phyloP scores from a whole-genome alignment of 495 filamentous ascomycete species.

The Amniculicola lignicola region DNA sequence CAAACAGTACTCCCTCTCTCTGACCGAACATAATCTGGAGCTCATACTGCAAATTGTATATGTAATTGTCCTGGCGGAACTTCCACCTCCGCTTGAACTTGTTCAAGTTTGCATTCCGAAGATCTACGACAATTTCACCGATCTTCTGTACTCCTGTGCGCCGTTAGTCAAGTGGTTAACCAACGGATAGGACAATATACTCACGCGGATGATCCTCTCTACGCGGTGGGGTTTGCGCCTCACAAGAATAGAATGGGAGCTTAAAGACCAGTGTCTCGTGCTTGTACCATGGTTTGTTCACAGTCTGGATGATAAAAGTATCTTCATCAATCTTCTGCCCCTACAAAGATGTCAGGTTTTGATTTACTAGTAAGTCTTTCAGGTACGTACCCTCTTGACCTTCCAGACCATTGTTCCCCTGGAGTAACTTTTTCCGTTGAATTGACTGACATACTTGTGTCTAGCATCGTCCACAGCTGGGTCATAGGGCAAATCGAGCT shows the following conservation, averaged over 20 bases:
- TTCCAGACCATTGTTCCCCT: constrained; percentile 11
- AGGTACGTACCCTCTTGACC: constrained; percentile 2
- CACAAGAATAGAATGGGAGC: background rate
- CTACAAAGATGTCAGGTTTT: too few relatives aligned
- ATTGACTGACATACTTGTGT: constrained; percentile 1
- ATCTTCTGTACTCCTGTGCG: background rate
- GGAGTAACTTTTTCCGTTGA: background rate
- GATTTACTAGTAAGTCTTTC: background rate
- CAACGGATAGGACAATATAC: background rate
- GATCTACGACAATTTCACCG: background rate
- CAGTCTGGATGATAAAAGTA: constrained; percentile 5
- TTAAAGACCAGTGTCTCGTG: constrained; percentile 3
- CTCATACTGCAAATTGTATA: constrained; percentile 1
- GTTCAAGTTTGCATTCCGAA: background rate
- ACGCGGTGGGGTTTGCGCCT: background rate
- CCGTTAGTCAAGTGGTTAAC: background rate
- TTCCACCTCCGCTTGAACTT: constrained; percentile 1
- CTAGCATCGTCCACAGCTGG: constrained; percentile 12
- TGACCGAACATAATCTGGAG: constrained; percentile 2
- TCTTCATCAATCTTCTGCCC: constrained; percentile 9
- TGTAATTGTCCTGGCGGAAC: background rate
- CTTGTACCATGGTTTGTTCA: constrained; percentile 4
- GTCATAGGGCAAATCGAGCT: constrained; percentile 6
- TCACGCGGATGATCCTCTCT: background rate
- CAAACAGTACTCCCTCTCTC: background rate